These are phyloP conservation scores for Dothidotthia symphoricarpi DNA, from an alignment of 2,329 filamentous ascomycete genomes.

Conservation along the genomic window DNA sequence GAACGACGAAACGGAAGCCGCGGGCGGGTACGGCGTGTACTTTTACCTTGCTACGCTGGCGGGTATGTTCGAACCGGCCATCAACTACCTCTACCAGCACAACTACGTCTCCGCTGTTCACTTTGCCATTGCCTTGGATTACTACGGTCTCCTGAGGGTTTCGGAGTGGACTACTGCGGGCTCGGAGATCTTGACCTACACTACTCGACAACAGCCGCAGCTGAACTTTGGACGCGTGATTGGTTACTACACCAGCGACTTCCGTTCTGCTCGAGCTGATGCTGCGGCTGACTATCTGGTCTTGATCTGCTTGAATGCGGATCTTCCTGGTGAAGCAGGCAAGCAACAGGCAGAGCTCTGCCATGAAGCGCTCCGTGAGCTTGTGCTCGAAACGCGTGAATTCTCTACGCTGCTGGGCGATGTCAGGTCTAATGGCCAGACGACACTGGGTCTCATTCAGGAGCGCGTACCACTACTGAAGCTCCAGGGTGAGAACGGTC, in stretches of 20 bases:
- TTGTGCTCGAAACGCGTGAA: conserved; percentile 94
- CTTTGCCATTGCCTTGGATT: conserved; percentile 85
- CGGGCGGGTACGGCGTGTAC: conserved; percentile 80
- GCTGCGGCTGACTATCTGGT: conserved; percentile 91
- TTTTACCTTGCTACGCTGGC: conserved; percentile 90
- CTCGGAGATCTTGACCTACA: conserved; percentile 66
- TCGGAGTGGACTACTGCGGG: conserved; percentile 69
- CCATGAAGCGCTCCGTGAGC: conserved; percentile 87
- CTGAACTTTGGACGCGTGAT: conserved; percentile 94
- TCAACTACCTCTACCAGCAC: conserved; percentile 88
- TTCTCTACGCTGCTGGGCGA: conserved; percentile 94
- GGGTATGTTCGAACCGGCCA: conserved; percentile 90
- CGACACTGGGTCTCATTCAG: conserved; percentile 84
- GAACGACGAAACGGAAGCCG: conserved; percentile 73
- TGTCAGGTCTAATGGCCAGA: conserved; percentile 78
- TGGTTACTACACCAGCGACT: conserved; percentile 93
- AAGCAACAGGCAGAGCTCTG: conserved; percentile 77
- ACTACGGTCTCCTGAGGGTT: conserved; percentile 65
- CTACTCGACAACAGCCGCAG: conserved; percentile 69
- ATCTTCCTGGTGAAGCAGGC: conserved; percentile 71
- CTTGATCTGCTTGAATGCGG: conserved; percentile 86
- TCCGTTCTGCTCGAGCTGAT: conserved; percentile 84
- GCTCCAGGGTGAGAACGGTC: conserved; percentile 74
- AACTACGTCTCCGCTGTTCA: conserved; percentile 92
- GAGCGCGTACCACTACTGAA: conserved; percentile 79